Percentiles rank a stretch among this genome's conserved stretches.
Evolutionary conservation across 495 filamentous ascomycete genomes (phyloP).

Genomic region (Diplogelasinospora grovesii): DNA sequence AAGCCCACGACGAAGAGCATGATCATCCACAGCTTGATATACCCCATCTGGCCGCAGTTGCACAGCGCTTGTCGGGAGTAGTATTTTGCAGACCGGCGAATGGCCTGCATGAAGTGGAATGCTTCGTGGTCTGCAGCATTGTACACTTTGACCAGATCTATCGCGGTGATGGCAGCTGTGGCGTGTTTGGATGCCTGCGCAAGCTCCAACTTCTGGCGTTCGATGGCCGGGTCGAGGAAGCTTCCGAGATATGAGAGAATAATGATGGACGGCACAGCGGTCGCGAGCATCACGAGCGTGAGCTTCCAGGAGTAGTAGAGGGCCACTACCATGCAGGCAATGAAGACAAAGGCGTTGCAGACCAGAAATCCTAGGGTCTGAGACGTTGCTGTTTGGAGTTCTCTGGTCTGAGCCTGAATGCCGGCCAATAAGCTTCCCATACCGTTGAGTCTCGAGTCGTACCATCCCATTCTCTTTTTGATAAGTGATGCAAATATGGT

Average conservation of each 20-base stretch:
- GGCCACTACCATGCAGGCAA: slow-evolving; percentile 61
- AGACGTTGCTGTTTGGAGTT: slow-evolving; percentile 74
- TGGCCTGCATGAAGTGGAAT: slow-evolving; percentile 53
- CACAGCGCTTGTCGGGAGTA: slow-evolving; percentile 63
- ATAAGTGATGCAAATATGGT: slow-evolving; percentile 62
- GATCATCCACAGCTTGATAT: slow-evolving; percentile 66
- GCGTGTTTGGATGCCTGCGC: slow-evolving; percentile 64
- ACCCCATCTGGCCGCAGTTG: slow-evolving; percentile 63
- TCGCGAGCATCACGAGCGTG: slow-evolving; percentile 72
- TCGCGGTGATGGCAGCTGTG: slow-evolving; percentile 60
- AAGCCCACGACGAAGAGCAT: slow-evolving; percentile 87
- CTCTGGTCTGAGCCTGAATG: slow-evolving; percentile 70
- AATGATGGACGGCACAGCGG: slow-evolving; percentile 59
- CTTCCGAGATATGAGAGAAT: slow-evolving; percentile 53
- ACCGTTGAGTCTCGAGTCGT: slow-evolving; percentile 65
- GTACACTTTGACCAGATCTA: slow-evolving; percentile 84
- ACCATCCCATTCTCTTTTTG: slow-evolving; percentile 74
- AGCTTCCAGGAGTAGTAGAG: slow-evolving; percentile 78
- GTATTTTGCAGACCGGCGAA: slow-evolving; percentile 52
- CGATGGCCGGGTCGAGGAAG: slow-evolving; percentile 58
- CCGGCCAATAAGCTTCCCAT: slow-evolving; percentile 62
- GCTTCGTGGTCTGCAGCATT: slow-evolving; percentile 70
- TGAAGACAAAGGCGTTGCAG: slow-evolving; percentile 52
- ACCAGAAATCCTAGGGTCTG: slow-evolving; percentile 66
- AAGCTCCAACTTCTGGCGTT: slow-evolving; percentile 62